Base-by-base conservation (phyloP, 2,329 filamentous ascomycete genomes). In the Canariomyces notabilis region DNA sequence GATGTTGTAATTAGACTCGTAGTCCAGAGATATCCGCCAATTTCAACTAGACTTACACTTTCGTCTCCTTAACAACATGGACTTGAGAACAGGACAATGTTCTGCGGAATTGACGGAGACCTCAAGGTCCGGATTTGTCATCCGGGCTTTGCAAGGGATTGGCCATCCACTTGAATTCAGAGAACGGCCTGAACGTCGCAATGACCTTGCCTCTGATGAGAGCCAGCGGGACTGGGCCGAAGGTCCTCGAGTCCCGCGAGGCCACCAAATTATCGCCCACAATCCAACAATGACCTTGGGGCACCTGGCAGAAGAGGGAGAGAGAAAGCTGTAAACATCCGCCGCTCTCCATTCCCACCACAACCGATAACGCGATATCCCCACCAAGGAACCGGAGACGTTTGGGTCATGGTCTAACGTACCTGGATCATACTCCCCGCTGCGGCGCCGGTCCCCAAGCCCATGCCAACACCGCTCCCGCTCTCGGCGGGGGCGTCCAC, bases 231-330 rank as follows among this genome's bases (percentile, higher is more conserved):
- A 98, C 64, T 0, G 93, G 89, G 0, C 93, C 93, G 68, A 85
- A 95, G 33, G 82, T 73, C 51, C 93, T 81, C 35, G 89, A 96
- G 70, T 98, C 93, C 54, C 88, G 74, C 19, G 89, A 96, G 59
- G 79, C 85, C 3, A 80, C 75, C 51, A 95, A 62, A 65, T 97
- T 97, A 66, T 98, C 93, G 2, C 93, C 93, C 2, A 82, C 79
- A 6, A 96, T 72, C 80, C 89, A 97, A 59, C 89, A 94, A 71
- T 98, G 93, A 1, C 93, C 93, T 61, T 86, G 74, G 0, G 93
- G 93, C 14, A 98, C 81, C 87, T 94, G 59, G n/a, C n/a, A n/a
- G n/a, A n/a, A n/a, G n/a, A n/a, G n/a, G n/a, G n/a, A n/a, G n/a
- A n/a, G n/a, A n/a, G n/a, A n/a, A n/a, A n/a, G n/a, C n/a, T n/a